phyloP scores from a whole-genome alignment of 306 rosid species.

The Glycine latifolia region DNA sequence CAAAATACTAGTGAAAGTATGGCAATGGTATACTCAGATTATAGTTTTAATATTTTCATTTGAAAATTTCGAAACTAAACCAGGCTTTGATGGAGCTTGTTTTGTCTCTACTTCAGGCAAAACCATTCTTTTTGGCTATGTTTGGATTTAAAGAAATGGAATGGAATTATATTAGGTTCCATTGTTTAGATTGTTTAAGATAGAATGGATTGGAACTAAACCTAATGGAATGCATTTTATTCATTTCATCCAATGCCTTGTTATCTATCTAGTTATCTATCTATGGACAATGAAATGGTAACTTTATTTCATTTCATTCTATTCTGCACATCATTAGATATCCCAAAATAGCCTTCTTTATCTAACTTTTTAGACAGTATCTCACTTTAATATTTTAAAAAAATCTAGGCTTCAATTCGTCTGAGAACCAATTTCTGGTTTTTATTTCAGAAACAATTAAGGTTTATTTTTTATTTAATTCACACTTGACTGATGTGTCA shows the following conservation, averaged over 20 bases:
- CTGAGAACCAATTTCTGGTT: background rate
- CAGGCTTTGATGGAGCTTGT: background rate
- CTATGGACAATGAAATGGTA: background rate
- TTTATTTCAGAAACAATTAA: background rate
- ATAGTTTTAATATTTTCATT: background rate
- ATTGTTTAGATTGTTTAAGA: background rate
- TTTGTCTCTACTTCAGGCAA: background rate
- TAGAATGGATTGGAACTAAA: background rate
- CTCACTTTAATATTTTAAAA: background rate
- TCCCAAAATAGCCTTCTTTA: background rate
- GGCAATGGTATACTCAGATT: background rate
- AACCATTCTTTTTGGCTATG: background rate
- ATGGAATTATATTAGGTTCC: background rate
- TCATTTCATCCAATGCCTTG: background rate
- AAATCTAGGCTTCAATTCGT: background rate
- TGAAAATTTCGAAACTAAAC: background rate
- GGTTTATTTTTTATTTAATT: background rate
- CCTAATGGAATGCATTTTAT: background rate
- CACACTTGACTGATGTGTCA: constrained; percentile 8
- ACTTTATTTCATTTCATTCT: constrained; percentile 2
- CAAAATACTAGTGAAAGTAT: constrained; percentile 1
- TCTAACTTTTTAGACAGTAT: background rate
- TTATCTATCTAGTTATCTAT: background rate
- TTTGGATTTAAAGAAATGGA: background rate
- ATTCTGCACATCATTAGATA: background rate